These are phyloP conservation scores for Metschnikowia lochheadii DNA, from an alignment of 805 yeast genomes.

Conservation along the genomic window DNA sequence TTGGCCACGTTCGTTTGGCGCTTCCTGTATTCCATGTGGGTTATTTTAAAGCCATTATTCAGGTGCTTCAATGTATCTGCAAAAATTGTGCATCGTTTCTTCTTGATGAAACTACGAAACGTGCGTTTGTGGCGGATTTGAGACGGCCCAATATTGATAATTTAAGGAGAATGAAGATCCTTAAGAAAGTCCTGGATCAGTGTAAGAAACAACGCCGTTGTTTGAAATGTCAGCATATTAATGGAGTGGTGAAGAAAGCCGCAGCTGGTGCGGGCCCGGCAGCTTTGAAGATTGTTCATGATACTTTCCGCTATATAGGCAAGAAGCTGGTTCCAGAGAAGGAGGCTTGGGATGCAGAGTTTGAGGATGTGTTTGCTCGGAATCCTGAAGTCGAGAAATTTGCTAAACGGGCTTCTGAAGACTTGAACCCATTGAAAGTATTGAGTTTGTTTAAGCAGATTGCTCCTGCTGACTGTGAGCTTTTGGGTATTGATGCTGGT, in stretches of 20 bases:
- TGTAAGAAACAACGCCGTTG: slow-evolving; percentile 95
- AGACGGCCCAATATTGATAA: slow-evolving; percentile 88
- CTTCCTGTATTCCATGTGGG: slow-evolving; percentile 98
- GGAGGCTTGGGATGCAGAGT: slow-evolving; percentile 80
- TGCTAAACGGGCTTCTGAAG: slow-evolving; percentile 84
- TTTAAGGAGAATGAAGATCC: slow-evolving; percentile 82
- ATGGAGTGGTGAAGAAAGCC: slow-evolving; percentile 97
- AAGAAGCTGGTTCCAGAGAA: slow-evolving; percentile 85
- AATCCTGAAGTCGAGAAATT: slow-evolving; percentile 89
- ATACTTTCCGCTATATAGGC: slow-evolving; percentile 93
- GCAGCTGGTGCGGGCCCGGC: slow-evolving; percentile 90
- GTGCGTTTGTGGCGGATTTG: slow-evolving; percentile 69
- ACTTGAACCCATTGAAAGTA: slow-evolving; percentile 88
- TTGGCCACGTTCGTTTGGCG: slow-evolving; percentile 90
- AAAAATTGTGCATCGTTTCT: slow-evolving; percentile 80
- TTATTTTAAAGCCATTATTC: slow-evolving; percentile 86
- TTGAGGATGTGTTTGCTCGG: slow-evolving; percentile 65
- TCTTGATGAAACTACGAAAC: slow-evolving; percentile 66
- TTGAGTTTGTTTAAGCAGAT: slow-evolving; percentile 83
- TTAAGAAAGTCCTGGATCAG: slow-evolving; percentile 82
- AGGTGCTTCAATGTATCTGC: slow-evolving; percentile 85
- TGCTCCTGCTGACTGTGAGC: slow-evolving; percentile 82
- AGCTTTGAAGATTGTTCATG: slow-evolving; percentile 91
- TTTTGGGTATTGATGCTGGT: slow-evolving; percentile 84
- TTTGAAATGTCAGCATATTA: slow-evolving; percentile 76